These are phyloP conservation scores for Fragosphaeria purpurea DNA, from an alignment of 2,329 filamentous ascomycete species.

Conservation along the genomic window DNA sequence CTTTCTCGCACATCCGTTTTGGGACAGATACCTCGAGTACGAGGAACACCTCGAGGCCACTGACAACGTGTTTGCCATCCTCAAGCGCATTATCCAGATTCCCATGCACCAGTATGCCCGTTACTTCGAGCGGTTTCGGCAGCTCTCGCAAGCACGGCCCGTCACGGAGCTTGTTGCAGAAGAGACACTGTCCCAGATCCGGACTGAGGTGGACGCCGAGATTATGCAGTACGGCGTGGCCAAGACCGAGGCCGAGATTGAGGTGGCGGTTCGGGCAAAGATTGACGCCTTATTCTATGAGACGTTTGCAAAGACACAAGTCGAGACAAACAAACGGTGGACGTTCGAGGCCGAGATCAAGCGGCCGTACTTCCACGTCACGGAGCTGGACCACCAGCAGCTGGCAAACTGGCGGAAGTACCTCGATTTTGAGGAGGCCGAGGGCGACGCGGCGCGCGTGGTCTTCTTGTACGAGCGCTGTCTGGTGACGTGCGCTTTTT, in stretches of 20 bases:
- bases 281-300: slow-evolving; percentile 75
- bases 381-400: slow-evolving; percentile 77
- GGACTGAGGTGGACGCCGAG: slow-evolving; percentile 62
- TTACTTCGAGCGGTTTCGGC: slow-evolving; percentile 86
- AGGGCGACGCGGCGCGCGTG: slow-evolving; percentile 65
- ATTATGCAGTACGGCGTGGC: slow-evolving; percentile 38
- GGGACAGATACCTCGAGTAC: slow-evolving; percentile 98
- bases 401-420: slow-evolving; percentile 91
- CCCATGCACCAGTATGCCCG: slow-evolving; percentile 93
- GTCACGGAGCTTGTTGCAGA: slow-evolving; percentile 61
- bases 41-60: slow-evolving; percentile 81
- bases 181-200: slow-evolving; percentile 58
- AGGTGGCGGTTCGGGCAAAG: slow-evolving; percentile 70
- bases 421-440: slow-evolving; percentile 84
- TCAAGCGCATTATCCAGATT: slow-evolving; percentile 73
- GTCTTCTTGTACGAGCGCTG: slow-evolving; percentile 90
- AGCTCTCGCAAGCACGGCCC: slow-evolving; percentile 62
- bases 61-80: slow-evolving; percentile 76
- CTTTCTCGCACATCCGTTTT: slow-evolving; percentile 90
- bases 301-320: slow-evolving; percentile 69
- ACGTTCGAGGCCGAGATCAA: slow-evolving; percentile 92
- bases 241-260: slow-evolving; percentile 63
- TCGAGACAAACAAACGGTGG: slow-evolving; percentile 87
- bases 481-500: slow-evolving; percentile 82
- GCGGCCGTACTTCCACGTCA: slow-evolving; percentile 93